Percentiles rank a stretch among this genome's conserved stretches.
Conservation (phyloP, 2,329 filamentous ascomycete species). For the Aureobasidium mangrovei region DNA sequence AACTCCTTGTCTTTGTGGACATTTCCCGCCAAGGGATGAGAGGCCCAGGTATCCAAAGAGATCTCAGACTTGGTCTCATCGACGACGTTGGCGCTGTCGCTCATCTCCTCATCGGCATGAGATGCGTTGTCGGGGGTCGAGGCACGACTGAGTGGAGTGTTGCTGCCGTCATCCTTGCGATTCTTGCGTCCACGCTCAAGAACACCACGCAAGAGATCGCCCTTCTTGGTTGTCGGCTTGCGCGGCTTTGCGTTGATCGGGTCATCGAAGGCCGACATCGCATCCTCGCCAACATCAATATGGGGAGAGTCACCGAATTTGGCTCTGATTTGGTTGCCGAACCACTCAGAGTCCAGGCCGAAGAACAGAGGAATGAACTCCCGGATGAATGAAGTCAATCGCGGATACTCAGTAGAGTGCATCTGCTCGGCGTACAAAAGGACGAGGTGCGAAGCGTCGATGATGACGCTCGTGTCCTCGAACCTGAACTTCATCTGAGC, state of each 20-base stretch:
- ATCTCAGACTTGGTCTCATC: constrained; percentile 27
- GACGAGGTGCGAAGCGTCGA: constrained; percentile 39
- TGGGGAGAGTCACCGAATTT: constrained; percentile 37
- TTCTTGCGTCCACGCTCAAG: constrained; percentile 66
- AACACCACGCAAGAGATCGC: constrained; percentile 72
- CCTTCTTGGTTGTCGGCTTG: constrained; percentile 59
- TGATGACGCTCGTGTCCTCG: constrained; percentile 45
- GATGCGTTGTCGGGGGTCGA: constrained; percentile 80
- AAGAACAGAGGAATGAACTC: constrained; percentile 45
- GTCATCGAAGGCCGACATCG: constrained; percentile 55
- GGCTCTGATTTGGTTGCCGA: constrained; percentile 56
- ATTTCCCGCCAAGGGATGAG: constrained; percentile 47
- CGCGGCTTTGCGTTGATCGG: constrained; percentile 61
- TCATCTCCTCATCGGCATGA: constrained; percentile 65
- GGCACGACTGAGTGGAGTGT: constrained; percentile 72
- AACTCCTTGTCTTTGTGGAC: constrained; percentile 55
- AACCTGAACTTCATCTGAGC: constrained; percentile 69
- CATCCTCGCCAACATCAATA: constrained; percentile 70
- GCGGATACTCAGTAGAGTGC: constrained; percentile 35
- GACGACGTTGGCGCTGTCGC: constrained; percentile 31
- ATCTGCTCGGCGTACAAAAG: constrained; percentile 36
- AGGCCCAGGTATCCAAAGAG: constrained; percentile 55
- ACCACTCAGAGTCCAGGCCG: constrained; percentile 43
- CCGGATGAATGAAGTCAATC: constrained; percentile 38
- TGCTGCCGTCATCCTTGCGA: constrained; percentile 65